Base-by-base conservation (phyloP, 192 early-diverging fungal genomes). In the Kappamyces sp. region DNA sequence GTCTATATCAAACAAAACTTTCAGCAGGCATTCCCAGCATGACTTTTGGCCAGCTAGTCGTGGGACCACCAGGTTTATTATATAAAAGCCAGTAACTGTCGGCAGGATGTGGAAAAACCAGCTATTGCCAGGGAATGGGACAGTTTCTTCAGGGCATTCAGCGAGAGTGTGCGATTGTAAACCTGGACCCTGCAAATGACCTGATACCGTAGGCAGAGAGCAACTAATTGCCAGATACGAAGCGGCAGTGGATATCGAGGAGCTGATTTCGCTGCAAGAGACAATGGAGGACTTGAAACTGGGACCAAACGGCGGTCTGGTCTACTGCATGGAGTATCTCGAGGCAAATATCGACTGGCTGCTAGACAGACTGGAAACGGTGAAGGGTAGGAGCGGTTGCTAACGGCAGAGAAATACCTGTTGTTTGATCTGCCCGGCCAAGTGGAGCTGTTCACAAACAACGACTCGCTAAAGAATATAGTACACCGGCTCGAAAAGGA, bases 391-490 rank as follows among this genome's bases (percentile, higher is more conserved):
- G 45, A 15, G 31, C 7, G 11, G 22, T 5, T 64, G n/a, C 3
- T 6, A 15, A 5, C 15, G 1, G 30, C 59, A 77, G 73, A 76
- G 42, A 74, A 70, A 48, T 83, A 83, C 62, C 48, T 80, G 37
- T 31, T 83, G n/a, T 72, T 83, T 53, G 81, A 83, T 47, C 72
- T 60, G 45, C 81, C 81, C 12, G 80, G 81, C 3, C 81, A 83
- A 68, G 78, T 83, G 33, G 81, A 83, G 60, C 68, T 83, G 32
- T 80, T 71, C 42, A 78, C 78, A 42, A 70, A 80, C 57, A 89
- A 94, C 71, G 68, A 78, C 48, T 73, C 89, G 30, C 78, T 98
- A 55, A 85, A 87, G 54, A 80, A 84, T 42, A 83, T 94, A 15
- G 62, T 94, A 3, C 77, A 80, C 32, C 63, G 60, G 45, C 71